Evolutionary conservation across 1,284 basidiomycete genomes (phyloP), one percentile per base, ranked within the genome.

Genomic region (Cystobasidium slooffiae): DNA sequence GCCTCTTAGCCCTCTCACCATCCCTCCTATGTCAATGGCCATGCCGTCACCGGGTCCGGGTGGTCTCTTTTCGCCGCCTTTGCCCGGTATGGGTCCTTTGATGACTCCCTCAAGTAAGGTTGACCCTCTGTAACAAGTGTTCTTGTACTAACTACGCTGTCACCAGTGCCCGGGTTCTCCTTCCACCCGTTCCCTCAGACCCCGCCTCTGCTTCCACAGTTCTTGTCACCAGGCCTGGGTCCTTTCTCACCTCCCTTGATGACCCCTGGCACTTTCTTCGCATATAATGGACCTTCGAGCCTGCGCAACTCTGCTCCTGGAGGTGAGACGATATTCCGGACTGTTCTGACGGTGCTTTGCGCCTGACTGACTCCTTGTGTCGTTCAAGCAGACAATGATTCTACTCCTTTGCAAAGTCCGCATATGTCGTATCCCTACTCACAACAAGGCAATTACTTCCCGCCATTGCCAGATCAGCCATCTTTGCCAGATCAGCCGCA

Each of bases 111-210:
- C 70, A 10, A 73, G 70, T 73, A 59, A 66, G 70, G 7, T 20
- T 44, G 43, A 1, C n/a, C 6, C 10, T 52, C 6, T 46, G 18
- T 72, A n/a, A 39, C 14, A 1, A 37, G 24, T 18, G 9, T 10
- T 12, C 44, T 24, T 44, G 14, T 49, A 56, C 68, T 70, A 43
- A 70, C 18, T 37, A 16, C 22, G n/a, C 49, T 14, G 18, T 49
- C 18, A 22, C 9, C 41, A 73, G 70, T 84, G 83, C 83, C 83
- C 0, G 82, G 82, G 2, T 84, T 84, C 74, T 80, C 81, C 0
- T 82, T 84, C 56, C 81, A 82, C 16, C 78, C 81, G 16, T 79
- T 83, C 64, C 81, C 82, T 1, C 80, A 82, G 65, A 84, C 83
- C 16, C 83, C 83, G 1, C 83, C 83, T 3, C 75, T 82, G 49